These are phyloP conservation scores for Vanrija humicola DNA, from an alignment of 1,284 basidiomycete species.

Conservation along the genomic window DNA sequence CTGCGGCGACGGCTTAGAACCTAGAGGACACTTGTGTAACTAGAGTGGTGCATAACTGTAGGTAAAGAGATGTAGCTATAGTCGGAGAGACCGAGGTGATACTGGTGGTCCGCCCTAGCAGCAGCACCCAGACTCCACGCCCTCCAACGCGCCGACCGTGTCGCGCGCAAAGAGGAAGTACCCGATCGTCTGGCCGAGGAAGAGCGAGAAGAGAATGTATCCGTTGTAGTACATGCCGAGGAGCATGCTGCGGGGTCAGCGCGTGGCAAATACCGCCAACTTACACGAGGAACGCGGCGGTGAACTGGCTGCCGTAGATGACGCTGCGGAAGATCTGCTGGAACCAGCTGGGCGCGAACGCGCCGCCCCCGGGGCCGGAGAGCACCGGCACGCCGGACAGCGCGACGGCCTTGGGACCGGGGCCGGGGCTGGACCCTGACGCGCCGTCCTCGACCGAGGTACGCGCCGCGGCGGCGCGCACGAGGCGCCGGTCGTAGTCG, in stretches of 20 bases:
- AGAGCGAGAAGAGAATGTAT: slow-evolving; percentile 45
- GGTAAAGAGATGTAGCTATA: no score
- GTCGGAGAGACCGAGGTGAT: no score
- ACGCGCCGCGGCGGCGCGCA: slow-evolving; percentile 5
- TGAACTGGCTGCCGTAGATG: slow-evolving; percentile 47
- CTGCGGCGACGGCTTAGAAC: no score
- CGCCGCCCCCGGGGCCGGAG: background rate
- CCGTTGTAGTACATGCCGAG: slow-evolving; percentile 52
- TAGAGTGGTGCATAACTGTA: no score
- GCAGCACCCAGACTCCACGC: no score
- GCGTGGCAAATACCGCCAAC: slow-evolving; percentile 5
- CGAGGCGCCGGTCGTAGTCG: slow-evolving; percentile 48
- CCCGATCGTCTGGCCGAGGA: slow-evolving; percentile 42
- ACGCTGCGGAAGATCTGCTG: slow-evolving; percentile 45
- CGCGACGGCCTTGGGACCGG: no score
- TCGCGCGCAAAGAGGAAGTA: slow-evolving; percentile 41
- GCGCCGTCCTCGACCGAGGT: no score
- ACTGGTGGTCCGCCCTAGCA: no score
- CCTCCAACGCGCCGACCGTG: slow-evolving; percentile 11
- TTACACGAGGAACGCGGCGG: slow-evolving; percentile 44
- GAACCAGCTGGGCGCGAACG: slow-evolving; percentile 12
- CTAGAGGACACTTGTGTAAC: no score
- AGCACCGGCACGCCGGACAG: background rate
- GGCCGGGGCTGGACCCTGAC: no score
- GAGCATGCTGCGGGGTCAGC: slow-evolving; percentile 30